These are phyloP conservation scores for Candida ficus DNA, from an alignment of 805 yeast genomes.

Conservation along the genomic window DNA sequence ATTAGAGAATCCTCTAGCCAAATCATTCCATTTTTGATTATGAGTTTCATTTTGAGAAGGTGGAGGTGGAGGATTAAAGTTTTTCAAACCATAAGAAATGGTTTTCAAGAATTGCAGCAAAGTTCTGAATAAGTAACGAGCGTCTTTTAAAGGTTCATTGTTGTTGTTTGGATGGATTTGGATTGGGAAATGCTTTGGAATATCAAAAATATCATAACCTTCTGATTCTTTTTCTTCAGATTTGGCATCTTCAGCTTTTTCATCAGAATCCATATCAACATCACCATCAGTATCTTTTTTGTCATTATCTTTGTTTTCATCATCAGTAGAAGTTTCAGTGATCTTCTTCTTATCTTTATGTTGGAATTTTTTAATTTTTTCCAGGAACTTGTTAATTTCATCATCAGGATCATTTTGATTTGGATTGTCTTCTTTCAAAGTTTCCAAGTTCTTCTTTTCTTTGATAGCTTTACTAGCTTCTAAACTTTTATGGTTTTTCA, in stretches of 20 bases:
- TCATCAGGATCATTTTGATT: slow-evolving; percentile 34
- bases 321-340: neutral
- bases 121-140: slow-evolving; percentile 81
- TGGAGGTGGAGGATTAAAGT: slow-evolving; percentile 79
- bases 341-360: slow-evolving; percentile 1
- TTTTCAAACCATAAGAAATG: slow-evolving; percentile 80
- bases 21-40: slow-evolving; percentile 70
- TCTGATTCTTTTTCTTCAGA: slow-evolving; percentile 2
- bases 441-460: slow-evolving; percentile 35
- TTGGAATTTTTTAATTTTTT: slow-evolving; percentile 15
- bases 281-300: slow-evolving; percentile 26
- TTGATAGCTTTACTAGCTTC: slow-evolving; percentile 39
- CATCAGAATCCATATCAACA: slow-evolving; percentile 25
- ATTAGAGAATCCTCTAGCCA: slow-evolving; percentile 74
- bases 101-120: slow-evolving; percentile 87
- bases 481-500: slow-evolving; percentile 53
- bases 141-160: slow-evolving; percentile 76
- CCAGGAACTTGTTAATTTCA: slow-evolving; percentile 28
- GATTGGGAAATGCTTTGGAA: slow-evolving; percentile 53
- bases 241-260: slow-evolving; percentile 2
- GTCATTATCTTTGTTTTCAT: neutral
- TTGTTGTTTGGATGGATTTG: slow-evolving; percentile 40
- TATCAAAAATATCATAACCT: slow-evolving; percentile 37
- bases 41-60: slow-evolving; percentile 44
- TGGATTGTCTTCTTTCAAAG: slow-evolving; percentile 24